Evolutionary conservation across 1,284 basidiomycete genomes (phyloP).

Genomic region (Cryptococcus maquisensis): DNA sequence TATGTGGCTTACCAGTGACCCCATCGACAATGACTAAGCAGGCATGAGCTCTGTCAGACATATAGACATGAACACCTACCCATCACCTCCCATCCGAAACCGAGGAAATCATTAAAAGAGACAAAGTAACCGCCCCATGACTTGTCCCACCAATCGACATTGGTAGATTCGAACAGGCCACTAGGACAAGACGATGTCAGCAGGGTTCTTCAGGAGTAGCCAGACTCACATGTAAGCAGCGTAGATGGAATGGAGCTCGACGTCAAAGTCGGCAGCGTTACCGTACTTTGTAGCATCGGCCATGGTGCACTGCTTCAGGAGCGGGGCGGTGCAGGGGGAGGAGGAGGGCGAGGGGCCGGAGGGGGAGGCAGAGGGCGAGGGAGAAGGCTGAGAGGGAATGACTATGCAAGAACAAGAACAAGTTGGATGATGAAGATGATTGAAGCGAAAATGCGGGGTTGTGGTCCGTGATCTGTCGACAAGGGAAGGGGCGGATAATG

Average conservation of each 20-base stretch:
- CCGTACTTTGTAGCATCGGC: conserved; percentile 51
- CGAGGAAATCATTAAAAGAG: conserved; percentile 73
- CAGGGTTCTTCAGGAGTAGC: neutral
- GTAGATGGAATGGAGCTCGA: conserved; percentile 79
- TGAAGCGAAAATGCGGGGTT: too few relatives aligned
- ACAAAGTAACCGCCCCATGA: conserved; percentile 77
- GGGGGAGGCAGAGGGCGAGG: neutral
- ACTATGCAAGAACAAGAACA: too few relatives aligned
- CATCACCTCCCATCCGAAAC: conserved; percentile 80
- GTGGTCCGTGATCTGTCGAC: too few relatives aligned
- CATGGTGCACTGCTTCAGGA: conserved; percentile 11
- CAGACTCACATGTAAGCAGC: conserved; percentile 63
- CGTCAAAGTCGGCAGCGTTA: conserved; percentile 73
- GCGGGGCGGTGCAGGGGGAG: too few relatives aligned
- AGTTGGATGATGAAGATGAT: too few relatives aligned
- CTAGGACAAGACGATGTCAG: conserved; percentile 17
- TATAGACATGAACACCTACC: conserved; percentile 20
- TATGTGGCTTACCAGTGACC: conserved; percentile 67
- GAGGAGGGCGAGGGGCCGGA: neutral
- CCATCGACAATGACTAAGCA: conserved; percentile 64
- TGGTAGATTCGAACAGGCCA: conserved; percentile 70
- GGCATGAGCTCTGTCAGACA: neutral
- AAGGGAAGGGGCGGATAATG: too few relatives aligned
- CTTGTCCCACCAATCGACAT: conserved; percentile 69
- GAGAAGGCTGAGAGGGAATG: too few relatives aligned